These are phyloP conservation scores for Gyrodon lividus DNA, from an alignment of 768 basidiomycete species.

Conservation along the genomic window DNA sequence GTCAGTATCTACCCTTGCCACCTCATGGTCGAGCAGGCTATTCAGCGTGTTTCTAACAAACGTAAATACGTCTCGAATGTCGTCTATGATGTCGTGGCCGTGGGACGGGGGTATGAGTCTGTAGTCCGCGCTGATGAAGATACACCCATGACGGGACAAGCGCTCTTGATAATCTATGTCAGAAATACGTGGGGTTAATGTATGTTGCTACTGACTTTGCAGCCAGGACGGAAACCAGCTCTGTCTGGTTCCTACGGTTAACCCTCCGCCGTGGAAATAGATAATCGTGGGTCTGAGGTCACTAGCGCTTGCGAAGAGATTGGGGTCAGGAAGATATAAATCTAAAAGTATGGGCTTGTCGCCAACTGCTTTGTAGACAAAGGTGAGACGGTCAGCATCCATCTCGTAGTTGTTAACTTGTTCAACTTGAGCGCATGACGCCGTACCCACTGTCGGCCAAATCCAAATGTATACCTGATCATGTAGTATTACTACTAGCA, in stretches of 20 bases:
- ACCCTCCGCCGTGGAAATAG: conserved; percentile 53
- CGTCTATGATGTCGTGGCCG: conserved; percentile 55
- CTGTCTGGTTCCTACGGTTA: conserved; percentile 55
- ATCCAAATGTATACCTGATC: no score
- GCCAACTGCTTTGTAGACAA: conserved; percentile 37
- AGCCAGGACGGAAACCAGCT: conserved; percentile 73
- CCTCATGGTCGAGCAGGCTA: conserved; percentile 6
- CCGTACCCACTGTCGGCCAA: no score
- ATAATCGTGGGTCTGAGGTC: conserved; percentile 29
- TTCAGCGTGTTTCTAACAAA: conserved; percentile 38
- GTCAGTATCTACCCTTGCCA: background rate
- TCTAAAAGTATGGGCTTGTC: conserved; percentile 30
- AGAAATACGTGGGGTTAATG: background rate
- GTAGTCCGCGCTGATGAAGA: conserved; percentile 65
- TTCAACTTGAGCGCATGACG: background rate
- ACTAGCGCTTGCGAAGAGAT: background rate
- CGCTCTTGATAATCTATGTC: conserved; percentile 37
- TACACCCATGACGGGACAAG: conserved; percentile 44
- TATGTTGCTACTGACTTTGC: conserved; percentile 38
- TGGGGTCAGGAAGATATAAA: conserved; percentile 29
- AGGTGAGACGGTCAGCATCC: conserved; percentile 17
- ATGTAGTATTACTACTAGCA: no score
- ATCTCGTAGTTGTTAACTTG: background rate
- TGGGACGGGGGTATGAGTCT: conserved; percentile 51
- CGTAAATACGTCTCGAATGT: conserved; percentile 54